Evolutionary conservation across 2,329 filamentous ascomycete species (phyloP).

Genomic region (Thermothelomyces thermophilus): DNA sequence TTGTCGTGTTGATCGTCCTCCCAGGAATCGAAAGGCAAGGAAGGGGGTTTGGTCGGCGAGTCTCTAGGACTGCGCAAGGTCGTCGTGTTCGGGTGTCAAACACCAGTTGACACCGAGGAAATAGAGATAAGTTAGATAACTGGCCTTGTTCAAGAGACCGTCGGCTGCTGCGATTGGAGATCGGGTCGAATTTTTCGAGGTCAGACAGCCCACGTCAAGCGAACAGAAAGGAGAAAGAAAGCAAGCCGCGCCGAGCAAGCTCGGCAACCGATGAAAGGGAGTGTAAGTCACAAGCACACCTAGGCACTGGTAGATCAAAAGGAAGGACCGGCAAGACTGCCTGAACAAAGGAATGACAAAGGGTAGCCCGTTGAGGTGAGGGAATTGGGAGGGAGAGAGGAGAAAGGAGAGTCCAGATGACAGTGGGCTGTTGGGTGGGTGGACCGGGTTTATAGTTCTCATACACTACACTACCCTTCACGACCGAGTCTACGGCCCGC

Average conservation of each 20-base stretch:
- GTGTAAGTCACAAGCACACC: slow-evolving; percentile 12
- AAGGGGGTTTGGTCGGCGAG: background rate
- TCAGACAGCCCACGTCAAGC: slow-evolving; percentile 4
- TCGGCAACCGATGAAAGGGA: slow-evolving; percentile 25
- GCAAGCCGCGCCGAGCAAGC: slow-evolving; percentile 24
- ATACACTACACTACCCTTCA: too few relatives aligned
- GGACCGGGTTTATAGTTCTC: slow-evolving; percentile 7
- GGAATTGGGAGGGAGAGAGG: slow-evolving; percentile 4
- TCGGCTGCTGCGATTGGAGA: slow-evolving; percentile 3
- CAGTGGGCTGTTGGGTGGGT: slow-evolving; percentile 1
- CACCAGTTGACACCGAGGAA: slow-evolving; percentile 15
- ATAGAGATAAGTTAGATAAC: slow-evolving; percentile 1
- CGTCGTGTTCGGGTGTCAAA: slow-evolving; percentile 9
- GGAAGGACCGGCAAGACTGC: slow-evolving; percentile 19
- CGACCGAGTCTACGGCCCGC: background rate
- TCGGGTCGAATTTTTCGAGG: background rate
- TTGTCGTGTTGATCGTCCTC: slow-evolving; percentile 5
- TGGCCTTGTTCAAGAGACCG: background rate
- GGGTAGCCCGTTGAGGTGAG: slow-evolving; percentile 21
- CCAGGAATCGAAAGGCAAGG: slow-evolving; percentile 2
- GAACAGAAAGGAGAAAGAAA: slow-evolving; percentile 24
- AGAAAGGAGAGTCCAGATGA: background rate
- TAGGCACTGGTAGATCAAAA: slow-evolving; percentile 16
- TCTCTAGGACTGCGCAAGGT: slow-evolving; percentile 17
- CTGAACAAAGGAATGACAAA: slow-evolving; percentile 23